Base-by-base conservation (phyloP, 352 stramenopile genomes). In the Phytophthora quininea region DNA sequence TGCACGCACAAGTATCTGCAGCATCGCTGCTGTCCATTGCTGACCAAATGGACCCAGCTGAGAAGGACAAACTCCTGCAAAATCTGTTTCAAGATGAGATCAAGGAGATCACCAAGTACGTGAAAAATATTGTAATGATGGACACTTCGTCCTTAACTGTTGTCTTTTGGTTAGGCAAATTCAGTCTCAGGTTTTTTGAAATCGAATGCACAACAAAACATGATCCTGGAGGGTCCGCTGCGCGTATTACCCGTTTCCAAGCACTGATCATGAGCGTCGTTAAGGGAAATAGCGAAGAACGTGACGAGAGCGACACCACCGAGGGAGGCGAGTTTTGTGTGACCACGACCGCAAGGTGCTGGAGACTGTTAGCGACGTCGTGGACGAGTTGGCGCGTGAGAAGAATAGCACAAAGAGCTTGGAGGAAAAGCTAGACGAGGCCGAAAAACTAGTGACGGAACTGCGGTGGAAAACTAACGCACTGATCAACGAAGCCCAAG, bases 261-360 rank as follows among this genome's bases (percentile, higher is more conserved):
- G 64, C 70, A 27, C 46, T 88, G 3, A 82, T 91, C 47, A 38
- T 78, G 31, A 29, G 61, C 11, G 14, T 40, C n/a, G 43, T 76
- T 24, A 72, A 73, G 35, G 58, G 58, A n/a, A 66, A 30, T 4
- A 49, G 55, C 9, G 57, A 70, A 42, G 53, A 38, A 1, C 19
- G 29, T 7, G 54, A 53, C 4, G 43, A n/a, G 19, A 77, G 86
- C 63, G 14, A 69, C 66, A 29, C 15, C 9, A 24, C 32, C 8
- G 67, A 63, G 15, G 59, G 66, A 5, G 80, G 82, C 31, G 79
- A 87, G 42, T 80, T 79, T 69, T 91, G 37, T 87, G 72, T 24
- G 82, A 91, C 45, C 75, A 89, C 57, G 82, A 91, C 49, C 80
- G 80, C 7, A 87, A 91, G 61, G 67, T 89, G 27, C 56, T 91